phyloP scores from a whole-genome alignment of 2,329 filamentous ascomycete genomes.

The Fusarium siculi region DNA sequence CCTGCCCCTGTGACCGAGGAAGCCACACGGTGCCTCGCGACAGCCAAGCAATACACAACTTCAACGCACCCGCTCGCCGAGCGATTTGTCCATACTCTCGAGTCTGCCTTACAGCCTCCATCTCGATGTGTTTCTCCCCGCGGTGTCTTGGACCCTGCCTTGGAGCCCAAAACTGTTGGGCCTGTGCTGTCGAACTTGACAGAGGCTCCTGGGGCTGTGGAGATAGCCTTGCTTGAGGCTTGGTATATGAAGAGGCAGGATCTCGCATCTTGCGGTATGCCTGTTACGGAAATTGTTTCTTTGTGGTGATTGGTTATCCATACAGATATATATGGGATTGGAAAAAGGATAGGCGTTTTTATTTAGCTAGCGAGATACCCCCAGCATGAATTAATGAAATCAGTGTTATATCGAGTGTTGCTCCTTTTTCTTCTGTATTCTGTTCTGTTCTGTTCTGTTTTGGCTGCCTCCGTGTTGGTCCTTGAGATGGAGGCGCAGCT shows the following conservation, averaged over 20 bases:
- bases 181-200: slow-evolving; percentile 13
- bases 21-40: slow-evolving; percentile 36
- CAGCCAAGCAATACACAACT: slow-evolving; percentile 33
- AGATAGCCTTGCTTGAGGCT: slow-evolving; percentile 37
- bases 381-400: slow-evolving; percentile 10
- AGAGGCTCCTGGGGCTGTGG: slow-evolving; percentile 15
- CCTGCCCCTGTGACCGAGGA: slow-evolving; percentile 31
- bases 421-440: no score
- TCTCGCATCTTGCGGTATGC: slow-evolving; percentile 13
- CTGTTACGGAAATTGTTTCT: slow-evolving; percentile 33
- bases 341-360: slow-evolving; percentile 10
- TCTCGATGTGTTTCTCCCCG: slow-evolving; percentile 19
- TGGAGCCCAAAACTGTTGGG: slow-evolving; percentile 27
- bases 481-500: no score
- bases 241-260: slow-evolving; percentile 36
- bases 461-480: no score
- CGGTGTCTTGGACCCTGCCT: slow-evolving; percentile 31
- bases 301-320: slow-evolving; percentile 31
- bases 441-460: no score
- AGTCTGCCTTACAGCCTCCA: slow-evolving; percentile 28
- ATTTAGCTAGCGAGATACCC: slow-evolving; percentile 32
- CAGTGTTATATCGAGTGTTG: no score
- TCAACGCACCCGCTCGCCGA: slow-evolving; percentile 22
- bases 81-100: slow-evolving; percentile 32
- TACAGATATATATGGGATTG: neutral